A percentile compares a stretch with the other conserved stretches of the same genome.
Conservation (phyloP, 306 rosid species). For the Gastrolobium bilobum region DNA sequence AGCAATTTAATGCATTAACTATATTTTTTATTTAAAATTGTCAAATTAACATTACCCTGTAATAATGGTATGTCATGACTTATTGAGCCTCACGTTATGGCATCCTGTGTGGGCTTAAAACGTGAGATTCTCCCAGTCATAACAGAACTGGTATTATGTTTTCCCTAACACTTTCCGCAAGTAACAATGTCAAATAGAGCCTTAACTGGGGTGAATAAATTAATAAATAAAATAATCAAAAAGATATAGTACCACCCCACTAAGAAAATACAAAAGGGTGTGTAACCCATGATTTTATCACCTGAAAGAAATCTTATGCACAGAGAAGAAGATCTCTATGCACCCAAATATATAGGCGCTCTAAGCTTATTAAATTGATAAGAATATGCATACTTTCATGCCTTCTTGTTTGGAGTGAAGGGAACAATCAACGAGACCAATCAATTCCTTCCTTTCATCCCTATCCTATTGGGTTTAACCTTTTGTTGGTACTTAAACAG, state of each 20-base stretch:
- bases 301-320: conserved; percentile 76
- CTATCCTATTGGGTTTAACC: conserved; percentile 73
- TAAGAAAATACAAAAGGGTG: conserved; percentile 47
- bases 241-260: conserved; percentile 44
- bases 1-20: background rate
- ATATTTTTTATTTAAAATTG: too few relatives aligned
- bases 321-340: conserved; percentile 74
- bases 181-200: conserved; percentile 45
- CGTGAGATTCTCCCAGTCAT: background rate
- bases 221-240: conserved; percentile 18
- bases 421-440: conserved; percentile 84
- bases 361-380: conserved; percentile 49
- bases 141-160: background rate
- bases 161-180: background rate
- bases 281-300: conserved; percentile 75
- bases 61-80: background rate
- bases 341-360: conserved; percentile 45
- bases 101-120: background rate
- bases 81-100: background rate
- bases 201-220: conserved; percentile 17
- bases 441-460: conserved; percentile 52
- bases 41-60: background rate
- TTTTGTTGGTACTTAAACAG: conserved; percentile 70
- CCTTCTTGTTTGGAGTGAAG: conserved; percentile 87
- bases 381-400: conserved; percentile 58